Base-by-base conservation (phyloP, 2,329 filamentous ascomycete species). In the Neonectria faginata region DNA sequence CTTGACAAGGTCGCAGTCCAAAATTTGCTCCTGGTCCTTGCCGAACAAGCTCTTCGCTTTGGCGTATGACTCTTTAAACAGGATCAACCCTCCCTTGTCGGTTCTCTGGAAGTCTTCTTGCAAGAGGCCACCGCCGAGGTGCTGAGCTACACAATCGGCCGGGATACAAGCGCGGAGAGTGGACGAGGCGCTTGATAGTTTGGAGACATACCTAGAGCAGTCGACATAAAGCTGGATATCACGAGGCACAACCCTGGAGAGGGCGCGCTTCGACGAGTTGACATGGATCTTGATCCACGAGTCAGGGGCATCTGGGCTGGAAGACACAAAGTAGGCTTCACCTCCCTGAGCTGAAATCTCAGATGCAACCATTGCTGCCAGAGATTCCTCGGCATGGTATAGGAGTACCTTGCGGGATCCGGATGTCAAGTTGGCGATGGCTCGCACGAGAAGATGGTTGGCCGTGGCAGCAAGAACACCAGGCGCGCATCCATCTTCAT, bases 161-260 rank as follows among this genome's bases (percentile, higher is more conserved):
- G 59, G 44, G 6, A 62, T 18, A 39, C 31, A 57, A 11, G 45
- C 52, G 11, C 20, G 45, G 4, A 62, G 22, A 3, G 39, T 33
- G 31, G 59, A 31, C 16, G 59, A 39, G 2, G 16, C 53, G 3
- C 33, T 22, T 12, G 8, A 31, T 27, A 31, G 5, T 31, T 16
- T 6, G 7, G 47, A 31, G 16, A 27, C 20, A 18, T 50, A 50
- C 6, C 27, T 18, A 11, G 59, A 62, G 47, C 59, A 62, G 25
- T 62, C 53, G 11, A 62, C 45, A 57, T 51, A 62, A 4, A 62
- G 27, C 29, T 57, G 33, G 5, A 62, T 25, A n/a, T 52, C 41
- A 5, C 36, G 47, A 22, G 59, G 59, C 31, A 62, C 18, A 5
- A 45, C n/a, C 5, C 36, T 27, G n/a, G 31, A 18, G 3, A 62